These are phyloP conservation scores for Gloeostereum incarnatum DNA, from an alignment of 768 basidiomycete species.

Conservation along the genomic window DNA sequence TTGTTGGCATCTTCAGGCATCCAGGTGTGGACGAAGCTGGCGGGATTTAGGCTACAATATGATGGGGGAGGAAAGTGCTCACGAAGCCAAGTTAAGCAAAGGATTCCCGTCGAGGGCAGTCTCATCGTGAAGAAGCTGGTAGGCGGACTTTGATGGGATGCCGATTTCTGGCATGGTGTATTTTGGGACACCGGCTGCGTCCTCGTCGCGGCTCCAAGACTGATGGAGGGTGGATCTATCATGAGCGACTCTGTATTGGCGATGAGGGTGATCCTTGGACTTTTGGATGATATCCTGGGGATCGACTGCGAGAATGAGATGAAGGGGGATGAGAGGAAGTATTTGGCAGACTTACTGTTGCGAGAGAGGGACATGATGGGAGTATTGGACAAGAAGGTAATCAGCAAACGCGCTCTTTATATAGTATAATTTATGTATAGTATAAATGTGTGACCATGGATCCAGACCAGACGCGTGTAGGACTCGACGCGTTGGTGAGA, in stretches of 20 bases:
- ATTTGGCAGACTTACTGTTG: too few species aligned
- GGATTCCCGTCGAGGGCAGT: slow-evolving; percentile 49
- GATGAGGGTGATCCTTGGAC: slow-evolving; percentile 25
- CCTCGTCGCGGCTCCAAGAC: slow-evolving; percentile 31
- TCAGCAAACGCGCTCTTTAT: too few species aligned
- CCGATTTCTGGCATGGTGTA: slow-evolving; percentile 34
- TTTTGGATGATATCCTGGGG: slow-evolving; percentile 35
- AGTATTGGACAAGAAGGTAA: too few species aligned
- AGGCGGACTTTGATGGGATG: slow-evolving; percentile 33
- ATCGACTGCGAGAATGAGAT: slow-evolving; percentile 30
- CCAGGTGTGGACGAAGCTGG: slow-evolving; percentile 46
- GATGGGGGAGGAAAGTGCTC: slow-evolving; percentile 18
- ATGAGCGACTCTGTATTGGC: slow-evolving; percentile 20
- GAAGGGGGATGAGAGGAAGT: too few species aligned
- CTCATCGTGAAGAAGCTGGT: slow-evolving; percentile 47
- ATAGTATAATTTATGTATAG: too few species aligned
- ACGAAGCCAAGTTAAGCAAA: slow-evolving; percentile 56
- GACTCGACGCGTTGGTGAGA: too few species aligned
- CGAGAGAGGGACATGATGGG: too few species aligned
- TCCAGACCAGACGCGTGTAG: too few species aligned
- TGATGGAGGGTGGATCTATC: slow-evolving; percentile 19
- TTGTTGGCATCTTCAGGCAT: slow-evolving; percentile 45
- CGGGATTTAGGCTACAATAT: not conserved
- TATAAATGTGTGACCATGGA: too few species aligned
- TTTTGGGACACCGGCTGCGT: slow-evolving; percentile 29